Conservation (phyloP, 176 grass and related monocot species). For the Carex pumila region DNA sequence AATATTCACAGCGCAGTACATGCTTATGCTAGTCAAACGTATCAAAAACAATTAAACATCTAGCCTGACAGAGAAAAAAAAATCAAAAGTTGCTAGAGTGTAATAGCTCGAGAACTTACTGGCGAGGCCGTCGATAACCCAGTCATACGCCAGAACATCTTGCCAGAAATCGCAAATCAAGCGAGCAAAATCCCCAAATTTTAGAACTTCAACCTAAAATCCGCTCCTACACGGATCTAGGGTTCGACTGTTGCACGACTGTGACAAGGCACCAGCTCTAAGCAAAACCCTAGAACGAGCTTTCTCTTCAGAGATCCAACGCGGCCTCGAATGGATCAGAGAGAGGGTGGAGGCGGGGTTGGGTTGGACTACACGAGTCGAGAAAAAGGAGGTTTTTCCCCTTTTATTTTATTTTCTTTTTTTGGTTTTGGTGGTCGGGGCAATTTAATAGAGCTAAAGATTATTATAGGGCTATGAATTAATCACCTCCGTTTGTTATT, state of each 20-base stretch:
- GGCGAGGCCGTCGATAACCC: conserved; percentile 35
- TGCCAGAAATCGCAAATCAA: conserved; percentile 14
- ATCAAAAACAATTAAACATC: not conserved
- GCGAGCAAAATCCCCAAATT: conserved; percentile 1
- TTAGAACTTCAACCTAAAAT: conserved; percentile 48
- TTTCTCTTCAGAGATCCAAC: conserved; percentile 7
- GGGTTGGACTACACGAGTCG: conserved; percentile 10
- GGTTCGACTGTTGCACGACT: not conserved
- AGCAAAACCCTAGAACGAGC: conserved; percentile 15
- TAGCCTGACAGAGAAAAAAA: not conserved
- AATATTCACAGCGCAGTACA: not conserved
- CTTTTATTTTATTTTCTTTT: conserved; percentile 1
- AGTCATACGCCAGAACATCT: conserved; percentile 56
- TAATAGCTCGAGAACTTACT: conserved; percentile 15
- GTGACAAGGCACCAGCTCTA: not conserved
- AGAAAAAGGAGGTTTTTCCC: conserved; percentile 10
- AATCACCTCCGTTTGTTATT: not conserved
- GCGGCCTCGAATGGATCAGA: not conserved
- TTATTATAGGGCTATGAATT: conserved; percentile 5
- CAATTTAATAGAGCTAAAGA: not conserved
- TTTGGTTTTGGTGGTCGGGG: conserved; percentile 9
- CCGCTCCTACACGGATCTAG: conserved; percentile 13
- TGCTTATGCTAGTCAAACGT: not conserved
- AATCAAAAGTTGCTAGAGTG: not conserved
- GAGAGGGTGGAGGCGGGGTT: not conserved